Evolutionary conservation across 1,284 basidiomycete genomes (phyloP).

Genomic region (Termitomyces sp.): DNA sequence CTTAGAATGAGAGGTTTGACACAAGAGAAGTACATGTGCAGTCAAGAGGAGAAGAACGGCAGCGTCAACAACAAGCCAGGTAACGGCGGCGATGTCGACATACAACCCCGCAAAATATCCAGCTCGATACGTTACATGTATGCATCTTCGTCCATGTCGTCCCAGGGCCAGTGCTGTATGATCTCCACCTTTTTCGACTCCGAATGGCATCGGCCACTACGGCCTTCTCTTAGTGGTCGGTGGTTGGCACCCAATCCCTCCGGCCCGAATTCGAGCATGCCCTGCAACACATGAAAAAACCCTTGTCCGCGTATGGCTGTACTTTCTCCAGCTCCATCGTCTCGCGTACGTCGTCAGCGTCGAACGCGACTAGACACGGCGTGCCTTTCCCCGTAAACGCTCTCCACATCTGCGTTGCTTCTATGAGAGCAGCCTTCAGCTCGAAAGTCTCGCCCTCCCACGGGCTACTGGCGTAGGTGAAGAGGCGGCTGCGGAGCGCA

Average conservation of each 20-base stretch:
- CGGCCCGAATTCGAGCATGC: not conserved
- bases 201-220: not conserved
- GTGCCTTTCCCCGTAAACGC: constrained; percentile 10
- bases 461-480: not conserved
- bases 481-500: too few species aligned
- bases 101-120: too few species aligned
- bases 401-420: constrained; percentile 20
- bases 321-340: constrained; percentile 21
- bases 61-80: too few species aligned
- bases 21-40: too few species aligned
- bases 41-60: too few species aligned
- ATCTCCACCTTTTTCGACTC: not conserved
- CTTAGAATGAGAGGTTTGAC: too few species aligned
- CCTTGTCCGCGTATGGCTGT: not conserved
- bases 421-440: constrained; percentile 25
- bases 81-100: too few species aligned
- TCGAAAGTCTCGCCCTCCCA: not conserved
- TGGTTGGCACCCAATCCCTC: not conserved
- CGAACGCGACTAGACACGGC: constrained; percentile 43
- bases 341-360: constrained; percentile 34
- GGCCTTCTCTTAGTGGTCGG: not conserved
- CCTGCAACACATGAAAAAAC: not conserved
- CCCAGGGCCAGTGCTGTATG: not conserved
- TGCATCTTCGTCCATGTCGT: not conserved
- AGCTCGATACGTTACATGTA: not conserved